Evolutionary conservation across 148 eudicot genomes (phyloP), one percentile per base, ranked within the genome.

Genomic region (Limonium bicolor): DNA sequence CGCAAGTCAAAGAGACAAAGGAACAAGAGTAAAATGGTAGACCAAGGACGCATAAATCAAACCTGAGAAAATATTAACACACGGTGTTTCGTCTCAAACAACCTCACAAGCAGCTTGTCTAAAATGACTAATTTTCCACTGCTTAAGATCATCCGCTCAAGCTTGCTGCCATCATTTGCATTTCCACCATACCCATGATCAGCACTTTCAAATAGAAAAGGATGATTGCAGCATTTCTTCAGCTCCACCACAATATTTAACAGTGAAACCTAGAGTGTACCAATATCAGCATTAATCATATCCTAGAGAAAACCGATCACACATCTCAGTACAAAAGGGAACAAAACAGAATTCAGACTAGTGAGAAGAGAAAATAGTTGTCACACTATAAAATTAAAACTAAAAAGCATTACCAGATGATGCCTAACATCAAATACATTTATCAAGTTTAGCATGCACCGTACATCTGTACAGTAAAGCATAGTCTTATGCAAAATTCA

Each of bases 191-290:
- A 92, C 39, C 95, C 99, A 69, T 85, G 84, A 59, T 92, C 99
- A 27, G 99, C 95, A 70, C 99, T 92, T 71, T 92, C 95, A 73
- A 92, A 92, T 38, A 92, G 60, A 68, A 92, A 92, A 20, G 99
- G 99, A 64, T 92, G 99, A 63, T 92, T 92, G 78, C 99, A 92
- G 56, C 99, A 92, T 65, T 92, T 92, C 82, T 92, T 92, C 82
- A 92, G 65, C 75, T 92, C 99, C 48, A 92, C 95, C 77, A 92
- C 99, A 45, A 92, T 92, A 67, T 92, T 92, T 61, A 92, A 53
- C 47, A 92, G 82, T 41, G 99, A 92, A 48, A 92, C 99, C 99
- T 92, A n/a, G n/a, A n/a, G n/a, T n/a, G n/a, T n/a, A n/a, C n/a
- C n/a, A n/a, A n/a, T n/a, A n/a, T n/a, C n/a, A n/a, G n/a, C n/a